Conservation (phyloP, 768 basidiomycete genomes). For the Lactifluus piperatus region DNA sequence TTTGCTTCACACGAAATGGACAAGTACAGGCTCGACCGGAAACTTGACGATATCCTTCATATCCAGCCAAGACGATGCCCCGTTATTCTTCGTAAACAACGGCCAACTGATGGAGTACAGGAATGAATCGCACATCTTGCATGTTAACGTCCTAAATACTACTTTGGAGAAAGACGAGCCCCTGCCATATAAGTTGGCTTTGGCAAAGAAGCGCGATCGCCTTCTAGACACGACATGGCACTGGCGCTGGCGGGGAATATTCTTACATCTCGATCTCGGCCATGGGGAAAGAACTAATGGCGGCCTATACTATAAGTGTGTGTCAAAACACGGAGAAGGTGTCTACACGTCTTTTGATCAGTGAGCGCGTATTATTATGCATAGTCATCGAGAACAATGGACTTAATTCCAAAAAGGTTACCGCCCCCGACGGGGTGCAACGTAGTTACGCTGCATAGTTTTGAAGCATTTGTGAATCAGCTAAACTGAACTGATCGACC, state of each 20-base stretch:
- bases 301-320: conserved; percentile 31
- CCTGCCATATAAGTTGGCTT: conserved; percentile 25
- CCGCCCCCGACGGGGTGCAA: conserved; percentile 35
- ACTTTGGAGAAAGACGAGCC: neutral
- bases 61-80: conserved; percentile 26
- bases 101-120: conserved; percentile 44
- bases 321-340: neutral
- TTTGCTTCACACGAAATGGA: neutral
- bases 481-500: conserved; percentile 13
- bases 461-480: conserved; percentile 22
- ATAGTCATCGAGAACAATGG: neutral
- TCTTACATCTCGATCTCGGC: conserved; percentile 40
- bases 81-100: conserved; percentile 47
- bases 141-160: conserved; percentile 46
- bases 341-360: neutral
- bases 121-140: conserved; percentile 48
- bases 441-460: conserved; percentile 37
- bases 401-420: neutral
- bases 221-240: conserved; percentile 41
- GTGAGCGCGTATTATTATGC: neutral
- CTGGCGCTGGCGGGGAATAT: conserved; percentile 51
- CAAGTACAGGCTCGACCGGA: conserved; percentile 34
- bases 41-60: conserved; percentile 37
- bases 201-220: conserved; percentile 32
- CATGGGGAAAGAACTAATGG: conserved; percentile 33